Evolutionary conservation across 2,329 filamentous ascomycete genomes (phyloP).

Genomic region (Lasiodiplodia hormozganensis): DNA sequence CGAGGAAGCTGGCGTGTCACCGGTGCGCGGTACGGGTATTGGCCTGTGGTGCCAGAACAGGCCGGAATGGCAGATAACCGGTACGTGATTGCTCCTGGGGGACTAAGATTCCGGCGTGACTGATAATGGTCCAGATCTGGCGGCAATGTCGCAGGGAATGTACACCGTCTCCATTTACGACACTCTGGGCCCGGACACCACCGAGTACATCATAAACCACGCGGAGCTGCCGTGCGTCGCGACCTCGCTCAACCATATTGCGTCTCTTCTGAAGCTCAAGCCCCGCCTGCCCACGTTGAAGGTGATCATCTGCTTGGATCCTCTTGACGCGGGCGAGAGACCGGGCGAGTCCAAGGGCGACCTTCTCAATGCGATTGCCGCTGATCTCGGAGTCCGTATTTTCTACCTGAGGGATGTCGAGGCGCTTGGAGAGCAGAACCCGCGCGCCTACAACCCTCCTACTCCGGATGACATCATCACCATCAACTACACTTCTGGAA

Average conservation of each 20-base stretch:
- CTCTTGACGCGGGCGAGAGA: conserved; percentile 79
- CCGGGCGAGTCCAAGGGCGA: conserved; percentile 79
- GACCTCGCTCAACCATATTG: conserved; percentile 80
- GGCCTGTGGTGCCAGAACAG: conserved; percentile 89
- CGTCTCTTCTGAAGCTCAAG: conserved; percentile 79
- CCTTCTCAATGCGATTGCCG: conserved; percentile 77
- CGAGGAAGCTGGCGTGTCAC: conserved; percentile 69
- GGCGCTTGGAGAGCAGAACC: conserved; percentile 74
- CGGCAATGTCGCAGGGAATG: conserved; percentile 82
- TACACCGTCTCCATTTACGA: conserved; percentile 96
- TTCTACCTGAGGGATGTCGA: conserved; percentile 84
- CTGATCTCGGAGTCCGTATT: conserved; percentile 76
- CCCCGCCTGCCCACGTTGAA: conserved; percentile 81
- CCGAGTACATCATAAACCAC: conserved; percentile 96
- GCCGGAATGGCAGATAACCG: conserved; percentile 86
- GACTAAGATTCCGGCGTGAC: too few species aligned
- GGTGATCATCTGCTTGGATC: conserved; percentile 85
- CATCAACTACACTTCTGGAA: conserved; percentile 90
- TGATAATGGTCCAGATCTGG: conserved; percentile 69
- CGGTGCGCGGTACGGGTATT: conserved; percentile 72
- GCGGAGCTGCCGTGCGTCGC: conserved; percentile 76
- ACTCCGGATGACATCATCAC: conserved; percentile 79
- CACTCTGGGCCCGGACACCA: conserved; percentile 87
- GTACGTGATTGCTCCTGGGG: conserved; percentile 50
- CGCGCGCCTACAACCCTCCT: conserved; percentile 74